Percentiles rank a stretch among this genome's conserved stretches.
These are phyloP conservation scores for Hanseniaspora occidentalis DNA, from an alignment of 805 yeast genomes.

Conservation along the genomic window DNA sequence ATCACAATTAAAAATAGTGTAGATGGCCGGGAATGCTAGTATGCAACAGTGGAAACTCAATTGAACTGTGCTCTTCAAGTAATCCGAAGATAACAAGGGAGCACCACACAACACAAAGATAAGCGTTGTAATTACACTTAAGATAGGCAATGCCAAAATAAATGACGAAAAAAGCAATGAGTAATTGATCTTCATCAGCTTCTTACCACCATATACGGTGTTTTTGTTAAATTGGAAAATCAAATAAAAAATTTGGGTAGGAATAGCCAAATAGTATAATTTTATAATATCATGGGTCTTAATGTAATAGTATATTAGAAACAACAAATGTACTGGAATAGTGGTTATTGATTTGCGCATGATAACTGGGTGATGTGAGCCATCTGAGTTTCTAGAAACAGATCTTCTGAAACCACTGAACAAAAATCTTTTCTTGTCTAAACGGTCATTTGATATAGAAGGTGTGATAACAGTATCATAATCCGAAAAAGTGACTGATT, in stretches of 20 bases:
- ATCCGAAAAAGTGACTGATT: slow-evolving; percentile 8
- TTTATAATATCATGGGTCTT: slow-evolving; percentile 18
- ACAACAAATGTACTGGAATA: slow-evolving; percentile 22
- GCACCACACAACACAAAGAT: slow-evolving; percentile 65
- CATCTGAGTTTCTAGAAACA: not conserved
- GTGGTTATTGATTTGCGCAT: slow-evolving; percentile 19
- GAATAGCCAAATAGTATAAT: slow-evolving; percentile 19
- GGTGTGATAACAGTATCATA: slow-evolving; percentile 8
- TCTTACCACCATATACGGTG: slow-evolving; percentile 22
- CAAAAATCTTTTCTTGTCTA: slow-evolving; percentile 1
- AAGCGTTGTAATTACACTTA: slow-evolving; percentile 18
- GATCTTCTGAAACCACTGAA: slow-evolving; percentile 3
- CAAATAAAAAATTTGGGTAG: slow-evolving; percentile 26
- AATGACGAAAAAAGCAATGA: slow-evolving; percentile 15
- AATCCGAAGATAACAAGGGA: slow-evolving; percentile 39
- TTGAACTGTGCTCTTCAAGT: slow-evolving; percentile 41
- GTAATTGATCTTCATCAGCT: slow-evolving; percentile 19
- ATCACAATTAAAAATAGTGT: slow-evolving; percentile 42
- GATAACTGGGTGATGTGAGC: slow-evolving; percentile 11
- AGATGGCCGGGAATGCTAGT: slow-evolving; percentile 51
- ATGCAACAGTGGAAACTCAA: slow-evolving; percentile 51
- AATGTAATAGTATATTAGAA: slow-evolving; percentile 24
- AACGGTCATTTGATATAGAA: slow-evolving; percentile 1
- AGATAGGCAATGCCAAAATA: slow-evolving; percentile 12
- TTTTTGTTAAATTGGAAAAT: slow-evolving; percentile 23